Conservation (phyloP, 768 basidiomycete species). For the Hebeloma cylindrosporum region DNA sequence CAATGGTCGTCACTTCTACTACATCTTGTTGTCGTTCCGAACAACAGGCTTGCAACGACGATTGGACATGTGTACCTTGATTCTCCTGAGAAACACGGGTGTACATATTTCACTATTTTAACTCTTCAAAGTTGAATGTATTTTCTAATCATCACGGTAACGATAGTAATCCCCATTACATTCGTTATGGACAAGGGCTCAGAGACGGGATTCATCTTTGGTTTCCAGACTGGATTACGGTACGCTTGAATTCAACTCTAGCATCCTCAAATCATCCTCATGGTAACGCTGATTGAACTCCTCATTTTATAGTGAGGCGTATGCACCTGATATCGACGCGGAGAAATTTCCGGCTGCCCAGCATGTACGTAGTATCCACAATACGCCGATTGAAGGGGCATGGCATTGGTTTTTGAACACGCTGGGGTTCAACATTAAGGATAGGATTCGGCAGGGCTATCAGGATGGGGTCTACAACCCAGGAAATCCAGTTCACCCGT, state of each 20-base stretch:
- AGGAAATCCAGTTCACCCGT: constrained; percentile 18
- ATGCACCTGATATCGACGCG: constrained; percentile 21
- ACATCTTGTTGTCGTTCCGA: constrained; percentile 23
- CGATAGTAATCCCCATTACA: constrained; percentile 20
- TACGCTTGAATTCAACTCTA: too few species aligned
- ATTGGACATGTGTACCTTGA: constrained; percentile 27
- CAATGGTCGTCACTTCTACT: constrained; percentile 23
- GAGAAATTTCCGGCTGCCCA: constrained; percentile 18
- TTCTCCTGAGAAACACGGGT: constrained; percentile 17
- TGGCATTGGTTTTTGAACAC: constrained; percentile 28
- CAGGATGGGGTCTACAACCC: constrained; percentile 16
- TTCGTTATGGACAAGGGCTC: constrained; percentile 26
- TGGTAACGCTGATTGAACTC: not conserved
- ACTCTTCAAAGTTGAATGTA: not conserved
- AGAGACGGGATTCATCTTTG: too few species aligned
- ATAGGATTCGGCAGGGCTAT: constrained; percentile 16
- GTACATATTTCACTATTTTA: constrained; percentile 10
- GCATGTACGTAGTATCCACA: constrained; percentile 22
- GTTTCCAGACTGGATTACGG: constrained; percentile 23
- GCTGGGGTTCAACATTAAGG: constrained; percentile 19
- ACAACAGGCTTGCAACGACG: constrained; percentile 18
- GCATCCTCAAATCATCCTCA: constrained; percentile 8
- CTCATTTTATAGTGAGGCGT: constrained; percentile 14
- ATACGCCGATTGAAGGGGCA: constrained; percentile 27
- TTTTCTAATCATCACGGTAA: not conserved